Evolutionary conservation across 2,329 filamentous ascomycete genomes (phyloP).

Genomic region (Bipolaris gigantea): DNA sequence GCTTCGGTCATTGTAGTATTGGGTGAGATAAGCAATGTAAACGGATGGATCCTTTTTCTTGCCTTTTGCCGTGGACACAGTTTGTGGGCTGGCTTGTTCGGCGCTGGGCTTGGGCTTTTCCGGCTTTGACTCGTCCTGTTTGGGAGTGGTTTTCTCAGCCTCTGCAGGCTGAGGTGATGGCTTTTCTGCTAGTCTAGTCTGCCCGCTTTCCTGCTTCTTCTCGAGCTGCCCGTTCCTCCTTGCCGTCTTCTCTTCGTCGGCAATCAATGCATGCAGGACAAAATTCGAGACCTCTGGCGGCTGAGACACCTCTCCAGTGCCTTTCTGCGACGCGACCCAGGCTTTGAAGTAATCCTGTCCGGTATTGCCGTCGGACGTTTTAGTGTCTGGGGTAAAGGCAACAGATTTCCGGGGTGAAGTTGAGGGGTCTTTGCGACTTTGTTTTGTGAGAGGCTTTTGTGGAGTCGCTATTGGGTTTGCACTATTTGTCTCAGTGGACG

Average conservation of each 20-base stretch:
- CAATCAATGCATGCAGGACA: constrained; percentile 23
- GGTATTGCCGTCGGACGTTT: constrained; percentile 59
- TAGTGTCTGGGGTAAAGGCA: constrained; percentile 66
- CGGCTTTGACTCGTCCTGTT: background rate
- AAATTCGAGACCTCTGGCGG: constrained; percentile 32
- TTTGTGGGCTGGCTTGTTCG: background rate
- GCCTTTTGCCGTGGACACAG: constrained; percentile 14
- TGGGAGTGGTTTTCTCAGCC: background rate
- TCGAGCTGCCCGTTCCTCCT: constrained; percentile 19
- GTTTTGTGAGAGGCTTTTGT: constrained; percentile 17
- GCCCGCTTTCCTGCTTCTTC: constrained; percentile 20
- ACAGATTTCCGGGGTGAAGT: constrained; percentile 59
- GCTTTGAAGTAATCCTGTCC: constrained; percentile 56
- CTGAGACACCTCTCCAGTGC: constrained; percentile 25
- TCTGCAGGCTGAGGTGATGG: constrained; percentile 2
- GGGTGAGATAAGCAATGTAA: constrained; percentile 74
- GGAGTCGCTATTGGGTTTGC: constrained; percentile 20
- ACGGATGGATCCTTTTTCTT: constrained; percentile 58
- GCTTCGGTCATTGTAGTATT: constrained; percentile 70
- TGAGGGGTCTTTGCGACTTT: constrained; percentile 21
- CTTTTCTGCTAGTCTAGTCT: background rate
- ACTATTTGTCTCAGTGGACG: constrained; percentile 34
- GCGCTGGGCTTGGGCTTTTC: background rate
- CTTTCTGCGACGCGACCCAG: constrained; percentile 48
- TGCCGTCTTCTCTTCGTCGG: constrained; percentile 19